Evolutionary conservation across 1,139 yeast species (phyloP), one percentile per base, ranked within the genome.

Genomic region (Yamadazyma diddensiae): DNA sequence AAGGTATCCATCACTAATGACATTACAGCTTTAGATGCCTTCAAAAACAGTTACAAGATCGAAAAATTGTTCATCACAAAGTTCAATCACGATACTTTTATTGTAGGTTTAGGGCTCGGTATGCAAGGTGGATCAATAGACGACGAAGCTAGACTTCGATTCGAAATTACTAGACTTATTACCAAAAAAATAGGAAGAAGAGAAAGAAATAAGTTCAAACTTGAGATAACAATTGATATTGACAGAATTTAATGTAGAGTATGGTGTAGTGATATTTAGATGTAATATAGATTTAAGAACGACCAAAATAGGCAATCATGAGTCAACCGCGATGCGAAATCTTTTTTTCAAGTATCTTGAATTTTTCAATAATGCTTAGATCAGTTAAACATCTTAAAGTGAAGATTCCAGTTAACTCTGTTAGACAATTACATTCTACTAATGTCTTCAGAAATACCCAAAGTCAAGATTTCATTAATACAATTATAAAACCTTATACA

Each of bases 101-200:
- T 82, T 12, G 73, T 79, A 2, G 73, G 86, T 2, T 44, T 81
- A 23, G 68, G 63, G 35, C 45, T 82, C 6, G 53, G 53, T 19
- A 78, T 82, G 82, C 57, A 62, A 28, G 90, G 90, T n/a, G 83
- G 80, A 1, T 74, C 82, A 5, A 73, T 73, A 36, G 86, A 81
- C 38, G 87, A 82, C 36, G 92, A 82, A 49, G 58, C 77, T 1
- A 57, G 66, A 21, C 49, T 82, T 27, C 54, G 83, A 33, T 68
- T 70, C 42, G 80, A 82, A 34, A 61, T 77, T 2, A 65, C 66
- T 34, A 65, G 75, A 23, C 62, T 79, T 20, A 55, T 82, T 5
- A 59, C 57, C 29, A 54, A 46, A 12, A 58, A 55, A 26, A 43
- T 62, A n/a, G 43, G 46, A 29, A 41, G 37, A 11, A 45, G 46